Conservation (phyloP, 169 alveolate species). For the Condylostoma magnum region DNA sequence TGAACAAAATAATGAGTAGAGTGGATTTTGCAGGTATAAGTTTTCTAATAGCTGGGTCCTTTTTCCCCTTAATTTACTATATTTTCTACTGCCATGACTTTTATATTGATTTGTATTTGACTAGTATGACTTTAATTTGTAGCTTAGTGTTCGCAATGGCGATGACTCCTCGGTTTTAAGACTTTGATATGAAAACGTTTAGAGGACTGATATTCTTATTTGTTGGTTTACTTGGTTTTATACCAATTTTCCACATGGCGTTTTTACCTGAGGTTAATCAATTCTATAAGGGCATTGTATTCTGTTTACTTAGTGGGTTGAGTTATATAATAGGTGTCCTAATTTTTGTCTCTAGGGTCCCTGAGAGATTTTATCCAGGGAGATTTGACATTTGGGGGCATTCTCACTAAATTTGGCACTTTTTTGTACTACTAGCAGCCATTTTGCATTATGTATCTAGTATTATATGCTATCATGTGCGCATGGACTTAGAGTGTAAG, state of each 20-base stretch:
- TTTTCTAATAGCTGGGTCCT: slow-evolving; percentile 67
- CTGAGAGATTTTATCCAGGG: slow-evolving; percentile 70
- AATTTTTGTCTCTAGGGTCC: slow-evolving; percentile 56
- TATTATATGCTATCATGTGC: neutral
- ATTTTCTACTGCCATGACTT: slow-evolving; percentile 34
- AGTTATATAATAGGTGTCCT: slow-evolving; percentile 60
- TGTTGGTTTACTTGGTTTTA: slow-evolving; percentile 44
- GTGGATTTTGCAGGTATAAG: slow-evolving; percentile 74
- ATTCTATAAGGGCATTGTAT: neutral
- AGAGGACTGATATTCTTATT: slow-evolving; percentile 59
- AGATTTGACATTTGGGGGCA: slow-evolving; percentile 50
- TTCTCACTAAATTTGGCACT: slow-evolving; percentile 34
- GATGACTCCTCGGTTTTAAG: slow-evolving; percentile 36
- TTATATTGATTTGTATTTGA: slow-evolving; percentile 15
- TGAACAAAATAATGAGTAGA: slow-evolving; percentile 39
- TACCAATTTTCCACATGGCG: slow-evolving; percentile 48
- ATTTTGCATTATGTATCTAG: slow-evolving; percentile 13
- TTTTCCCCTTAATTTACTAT: slow-evolving; percentile 62
- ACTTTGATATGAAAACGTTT: slow-evolving; percentile 42
- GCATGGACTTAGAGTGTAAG: neutral
- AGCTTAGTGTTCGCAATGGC: slow-evolving; percentile 23
- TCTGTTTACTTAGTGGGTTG: slow-evolving; percentile 17
- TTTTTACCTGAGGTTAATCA: slow-evolving; percentile 16
- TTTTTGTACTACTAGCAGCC: slow-evolving; percentile 18
- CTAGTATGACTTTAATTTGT: slow-evolving; percentile 5